Evolutionary conservation across 306 rosid species (phyloP), one percentile per base, ranked within the genome.

Genomic region (Ormosia semicastrata): DNA sequence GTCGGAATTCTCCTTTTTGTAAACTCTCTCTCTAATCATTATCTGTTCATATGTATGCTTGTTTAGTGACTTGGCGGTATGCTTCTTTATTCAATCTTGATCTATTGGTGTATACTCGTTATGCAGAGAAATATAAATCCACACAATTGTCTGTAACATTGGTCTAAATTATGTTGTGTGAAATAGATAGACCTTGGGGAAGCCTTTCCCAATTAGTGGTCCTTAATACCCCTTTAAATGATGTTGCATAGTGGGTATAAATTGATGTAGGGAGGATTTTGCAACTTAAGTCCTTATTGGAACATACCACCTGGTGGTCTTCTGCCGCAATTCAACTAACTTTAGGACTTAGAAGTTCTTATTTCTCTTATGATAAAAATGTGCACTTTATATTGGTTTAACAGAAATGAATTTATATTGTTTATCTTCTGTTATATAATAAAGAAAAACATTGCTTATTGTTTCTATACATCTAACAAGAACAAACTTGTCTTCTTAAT

Each of bases 1-100:
- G 98, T 95, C 64, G 30, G 82, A 77, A 53, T 68, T 67, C 71
- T 15, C 43, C 75, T 58, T 76, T 60, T 65, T 39, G 44, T 84
- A 57, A 30, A 65, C 41, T 66, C 66, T 34, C 58, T 63, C 66
- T 37, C n/a, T n/a, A 56, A 58, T 71, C 56, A 39, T 77, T 57
- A 33, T 73, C 46, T 75, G 4, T 18, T 75, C 15, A 39, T 56
- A 39, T 66, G 18, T 30, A 65, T 83, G 81, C 50, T 57, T 70
- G 80, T 46, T 14, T 71, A 17, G 85, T 14, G 24, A 34, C 39
- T 72, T 66, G 63, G 53, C 3, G 43, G 43, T 11, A 37, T 73
- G 83, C 54, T 67, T 71, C 50, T 72, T 53, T n/a, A 77, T 80
- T 83, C 71, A 50, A 7, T 80, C 75, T 72, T 41, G 52, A 66